Conservation (phyloP, 345 rosid genomes). For the Camelina sativa region DNA sequence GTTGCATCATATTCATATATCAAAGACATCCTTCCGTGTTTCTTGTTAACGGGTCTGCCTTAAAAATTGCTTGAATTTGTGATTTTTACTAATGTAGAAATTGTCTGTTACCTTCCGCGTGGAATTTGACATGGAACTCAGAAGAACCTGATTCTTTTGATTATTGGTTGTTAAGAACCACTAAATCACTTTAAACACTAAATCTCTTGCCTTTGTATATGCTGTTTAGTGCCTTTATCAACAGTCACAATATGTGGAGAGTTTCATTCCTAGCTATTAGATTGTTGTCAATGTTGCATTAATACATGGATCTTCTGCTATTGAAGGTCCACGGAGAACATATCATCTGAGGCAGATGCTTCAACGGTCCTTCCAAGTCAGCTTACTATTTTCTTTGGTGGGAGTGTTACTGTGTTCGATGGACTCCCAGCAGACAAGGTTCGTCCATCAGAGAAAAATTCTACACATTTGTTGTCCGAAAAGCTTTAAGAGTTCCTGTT, state of each 20-base stretch:
- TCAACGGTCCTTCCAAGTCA: slow-evolving; percentile 50
- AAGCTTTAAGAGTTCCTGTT: not conserved
- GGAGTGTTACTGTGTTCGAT: slow-evolving; percentile 73
- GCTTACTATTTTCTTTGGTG: slow-evolving; percentile 85
- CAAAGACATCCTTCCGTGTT: no score
- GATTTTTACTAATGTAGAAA: no score
- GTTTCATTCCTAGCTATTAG: not conserved
- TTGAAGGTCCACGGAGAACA: slow-evolving; percentile 47
- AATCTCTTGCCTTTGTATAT: not conserved
- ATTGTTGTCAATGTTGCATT: slow-evolving; percentile 10
- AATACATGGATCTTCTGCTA: not conserved
- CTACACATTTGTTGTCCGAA: not conserved
- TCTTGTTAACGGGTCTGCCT: no score
- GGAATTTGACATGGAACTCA: not conserved
- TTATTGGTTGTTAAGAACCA: not conserved
- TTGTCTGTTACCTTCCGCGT: no score
- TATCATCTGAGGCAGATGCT: slow-evolving; percentile 47
- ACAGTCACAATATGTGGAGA: not conserved
- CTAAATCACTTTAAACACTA: not conserved
- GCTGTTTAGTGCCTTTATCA: not conserved
- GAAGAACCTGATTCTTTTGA: no score
- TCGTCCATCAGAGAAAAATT: not conserved
- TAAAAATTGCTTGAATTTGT: no score
- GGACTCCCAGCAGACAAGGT: slow-evolving; percentile 79
- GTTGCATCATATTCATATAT: no score